Conservation (phyloP, 2,329 filamentous ascomycete genomes). For the Penicillium psychrosexuale region DNA sequence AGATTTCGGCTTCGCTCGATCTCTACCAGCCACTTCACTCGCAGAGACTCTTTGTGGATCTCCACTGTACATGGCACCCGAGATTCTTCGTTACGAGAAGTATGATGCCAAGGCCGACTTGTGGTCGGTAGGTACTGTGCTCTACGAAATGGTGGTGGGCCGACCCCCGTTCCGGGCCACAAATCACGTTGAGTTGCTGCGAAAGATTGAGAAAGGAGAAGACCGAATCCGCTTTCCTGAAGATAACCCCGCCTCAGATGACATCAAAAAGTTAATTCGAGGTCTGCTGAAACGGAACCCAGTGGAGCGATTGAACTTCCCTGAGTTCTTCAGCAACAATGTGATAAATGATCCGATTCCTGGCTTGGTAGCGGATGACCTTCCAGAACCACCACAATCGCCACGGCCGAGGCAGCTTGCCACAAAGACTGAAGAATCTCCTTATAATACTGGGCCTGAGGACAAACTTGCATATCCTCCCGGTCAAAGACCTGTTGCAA, state of each 20-base stretch:
- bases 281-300: constrained; percentile 80
- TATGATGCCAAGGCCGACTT: constrained; percentile 96
- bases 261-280: constrained; percentile 77
- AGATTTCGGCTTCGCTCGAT: constrained; percentile 96
- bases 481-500: constrained; percentile 40
- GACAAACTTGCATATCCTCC: constrained; percentile 21
- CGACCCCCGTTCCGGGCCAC: constrained; percentile 85
- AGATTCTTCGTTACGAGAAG: constrained; percentile 94
- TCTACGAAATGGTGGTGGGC: constrained; percentile 92
- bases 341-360: constrained; percentile 75
- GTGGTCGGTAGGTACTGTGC: constrained; percentile 94
- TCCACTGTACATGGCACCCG: constrained; percentile 96
- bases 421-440: constrained; percentile 22
- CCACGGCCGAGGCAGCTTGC: constrained; percentile 13
- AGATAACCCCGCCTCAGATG: constrained; percentile 66
- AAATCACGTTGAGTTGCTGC: constrained; percentile 90
- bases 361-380: constrained; percentile 74
- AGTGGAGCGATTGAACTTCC: constrained; percentile 79
- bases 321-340: constrained; percentile 74
- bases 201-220: constrained; percentile 85
- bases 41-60: constrained; percentile 96
- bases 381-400: constrained; percentile 15
- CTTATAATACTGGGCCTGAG: constrained; percentile 21
- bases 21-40: constrained; percentile 82
- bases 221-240: constrained; percentile 80